Evolutionary conservation across 208 protist genomes (phyloP), one percentile per base, ranked within the genome.

Genomic region (Willaertia magna): DNA sequence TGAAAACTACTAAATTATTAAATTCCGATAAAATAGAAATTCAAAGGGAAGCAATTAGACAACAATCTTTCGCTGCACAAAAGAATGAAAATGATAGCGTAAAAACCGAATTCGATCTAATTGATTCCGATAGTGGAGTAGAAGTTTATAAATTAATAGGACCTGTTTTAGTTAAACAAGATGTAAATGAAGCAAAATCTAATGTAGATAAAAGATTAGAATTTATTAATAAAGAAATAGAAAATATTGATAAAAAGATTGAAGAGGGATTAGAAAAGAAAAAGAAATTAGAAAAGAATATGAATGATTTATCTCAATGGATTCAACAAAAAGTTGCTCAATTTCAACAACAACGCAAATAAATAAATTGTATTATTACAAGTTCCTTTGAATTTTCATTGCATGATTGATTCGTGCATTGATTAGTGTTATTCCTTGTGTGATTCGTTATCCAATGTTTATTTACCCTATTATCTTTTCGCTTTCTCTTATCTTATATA

Each of bases 131-230:
- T 11, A 59, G 74, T 26, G 55, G 22, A 7, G 55, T 67, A 34
- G 39, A 84, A 39, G 86, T 90, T 44, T 90, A 76, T 81, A 90
- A 90, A 74, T 51, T 88, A 14, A 86, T 90, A n/a, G 88, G 88
- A 48, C 88, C 88, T 22, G 86, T 82, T n/a, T 61, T 90, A 0
- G 48, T 90, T 18, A 55, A 85, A 22, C 87, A 89, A 81, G 86
- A 88, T 26, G 2, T 46, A 14, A 40, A 39, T 43, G 88, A 89
- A 67, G 86, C 82, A 43, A 85, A 85, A 43, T 14, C 40, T 14
- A 89, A 88, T 49, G 86, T 89, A 20, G 75, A 79, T 14, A 89
- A 88, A 49, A 78, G 88, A 30, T 55, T 89, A 40, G 82, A 89
- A 44, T 89, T 59, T 79, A 86, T 89, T 34, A 87, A 89, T 34